Conservation (phyloP, 2,329 filamentous ascomycete species). For the Diaporthe ilicicola region DNA sequence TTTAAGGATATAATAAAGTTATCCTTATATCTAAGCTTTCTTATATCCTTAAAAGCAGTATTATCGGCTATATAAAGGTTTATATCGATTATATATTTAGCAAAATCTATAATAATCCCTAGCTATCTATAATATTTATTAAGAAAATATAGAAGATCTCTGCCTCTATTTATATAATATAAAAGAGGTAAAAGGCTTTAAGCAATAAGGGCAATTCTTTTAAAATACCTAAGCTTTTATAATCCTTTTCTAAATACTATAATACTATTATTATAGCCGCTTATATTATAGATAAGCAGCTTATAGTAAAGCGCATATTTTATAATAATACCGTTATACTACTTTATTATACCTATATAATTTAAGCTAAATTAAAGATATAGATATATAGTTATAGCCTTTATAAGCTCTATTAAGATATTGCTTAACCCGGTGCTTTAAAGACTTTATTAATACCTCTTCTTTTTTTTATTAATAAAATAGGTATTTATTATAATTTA, state of each 20-base stretch:
- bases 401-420: not conserved
- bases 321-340: not conserved
- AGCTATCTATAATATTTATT: not conserved
- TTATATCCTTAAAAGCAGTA: not conserved
- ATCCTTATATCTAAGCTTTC: not conserved
- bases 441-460: too few species aligned
- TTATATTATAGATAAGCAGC: too few species aligned
- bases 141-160: not conserved
- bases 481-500: not conserved
- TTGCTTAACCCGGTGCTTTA: too few species aligned
- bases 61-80: not conserved
- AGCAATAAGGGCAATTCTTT: too few species aligned
- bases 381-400: not conserved
- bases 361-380: not conserved
- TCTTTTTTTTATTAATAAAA: not conserved
- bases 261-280: too few species aligned
- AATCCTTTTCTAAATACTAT: too few species aligned
- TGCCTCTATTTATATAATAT: too few species aligned
- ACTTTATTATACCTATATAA: not conserved
- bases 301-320: not conserved
- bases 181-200: too few species aligned
- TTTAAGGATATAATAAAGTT: not conserved
- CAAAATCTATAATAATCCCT: not conserved
- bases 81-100: not conserved
- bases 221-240: too few species aligned